Evolutionary conservation across 257 asterid genomes (phyloP).

Genomic region (Gentiana dahurica): DNA sequence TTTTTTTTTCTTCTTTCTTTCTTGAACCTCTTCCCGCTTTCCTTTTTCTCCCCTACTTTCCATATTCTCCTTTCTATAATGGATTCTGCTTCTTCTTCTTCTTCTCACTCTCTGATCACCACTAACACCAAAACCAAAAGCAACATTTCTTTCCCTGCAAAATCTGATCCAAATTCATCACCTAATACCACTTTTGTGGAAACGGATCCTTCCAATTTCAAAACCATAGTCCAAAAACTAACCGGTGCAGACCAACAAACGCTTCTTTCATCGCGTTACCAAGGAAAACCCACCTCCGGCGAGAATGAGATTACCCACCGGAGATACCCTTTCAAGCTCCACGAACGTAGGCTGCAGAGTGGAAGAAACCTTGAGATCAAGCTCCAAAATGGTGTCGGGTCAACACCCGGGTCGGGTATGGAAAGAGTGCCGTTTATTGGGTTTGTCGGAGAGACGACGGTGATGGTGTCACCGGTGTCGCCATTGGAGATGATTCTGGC

Average conservation of each 20-base stretch:
- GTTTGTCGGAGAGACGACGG: conserved; percentile 10
- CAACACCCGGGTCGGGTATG: conserved; percentile 2
- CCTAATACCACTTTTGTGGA: conserved; percentile 64
- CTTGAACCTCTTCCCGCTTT: conserved; percentile 8
- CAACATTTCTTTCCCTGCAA: not conserved
- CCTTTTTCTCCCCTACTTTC: not conserved
- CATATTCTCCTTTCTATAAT: conserved; percentile 1
- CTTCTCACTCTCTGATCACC: conserved; percentile 2
- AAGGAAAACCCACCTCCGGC: conserved; percentile 20
- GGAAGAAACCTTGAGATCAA: conserved; percentile 53
- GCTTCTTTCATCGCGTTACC: not conserved
- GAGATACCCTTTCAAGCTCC: conserved; percentile 50
- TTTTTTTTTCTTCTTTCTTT: too few relatives aligned
- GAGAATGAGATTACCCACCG: conserved; percentile 29
- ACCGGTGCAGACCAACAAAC: conserved; percentile 36
- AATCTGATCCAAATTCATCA: conserved; percentile 23
- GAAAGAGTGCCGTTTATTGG: conserved; percentile 1
- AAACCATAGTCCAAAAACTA: conserved; percentile 62
- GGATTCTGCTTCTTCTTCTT: conserved; percentile 7
- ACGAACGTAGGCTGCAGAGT: conserved; percentile 35
- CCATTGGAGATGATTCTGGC: conserved; percentile 36
- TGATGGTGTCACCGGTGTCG: conserved; percentile 65
- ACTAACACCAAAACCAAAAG: not conserved
- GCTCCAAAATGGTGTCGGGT: conserved; percentile 17
- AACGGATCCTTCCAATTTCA: conserved; percentile 79